Evolutionary conservation across 306 rosid species (phyloP), one percentile per base, ranked within the genome.

Genomic region (Hippophae rhamnoides): DNA sequence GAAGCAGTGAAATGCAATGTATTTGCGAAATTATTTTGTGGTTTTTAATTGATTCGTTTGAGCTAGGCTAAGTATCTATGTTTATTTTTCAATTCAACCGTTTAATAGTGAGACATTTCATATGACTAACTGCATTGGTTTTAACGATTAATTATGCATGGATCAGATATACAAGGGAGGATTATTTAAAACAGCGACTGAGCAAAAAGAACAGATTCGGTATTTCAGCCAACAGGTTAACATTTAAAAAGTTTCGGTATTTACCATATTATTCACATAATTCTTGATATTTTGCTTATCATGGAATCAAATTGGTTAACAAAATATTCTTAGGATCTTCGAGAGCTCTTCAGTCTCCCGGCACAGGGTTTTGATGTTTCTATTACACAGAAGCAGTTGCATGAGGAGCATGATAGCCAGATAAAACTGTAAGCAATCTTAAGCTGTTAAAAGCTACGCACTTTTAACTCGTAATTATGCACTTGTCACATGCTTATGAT

Each of bases 151-250:
- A 58, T 56, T 53, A 61, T 57, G 25, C 48, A 43, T 75, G 46
- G 48, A 62, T 56, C 74, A 90, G 97, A 77, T 90, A 50, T 87
- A 54, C 55, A 90, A 90, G 54, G 97, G 97, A 6, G 96, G 98
- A 5, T 68, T 90, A 52, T 87, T 90, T 77, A 90, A 70, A 87
- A 85, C 92, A 11, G 96, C 94, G 63, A 87, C 96, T 8, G 96
- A 90, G 84, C 87, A 90, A 56, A 90, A 87, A 78, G 98, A 87
- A 62, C 98, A 90, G 79, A 83, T 76, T 42, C 83, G 98, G 43
- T 90, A 90, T 72, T 90, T 90, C 26, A 78, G 95, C 79, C 98
- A 87, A 75, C 95, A 87, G 95, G 98, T 90, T 76, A 46, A 46
- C 44, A 31, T 63, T 74, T 51, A 58, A 8, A 13, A 46, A 53